Percentiles rank a stretch among this genome's conserved stretches.
phyloP scores from a whole-genome alignment of 83 land plant genomes.

The Larix sibirica region DNA sequence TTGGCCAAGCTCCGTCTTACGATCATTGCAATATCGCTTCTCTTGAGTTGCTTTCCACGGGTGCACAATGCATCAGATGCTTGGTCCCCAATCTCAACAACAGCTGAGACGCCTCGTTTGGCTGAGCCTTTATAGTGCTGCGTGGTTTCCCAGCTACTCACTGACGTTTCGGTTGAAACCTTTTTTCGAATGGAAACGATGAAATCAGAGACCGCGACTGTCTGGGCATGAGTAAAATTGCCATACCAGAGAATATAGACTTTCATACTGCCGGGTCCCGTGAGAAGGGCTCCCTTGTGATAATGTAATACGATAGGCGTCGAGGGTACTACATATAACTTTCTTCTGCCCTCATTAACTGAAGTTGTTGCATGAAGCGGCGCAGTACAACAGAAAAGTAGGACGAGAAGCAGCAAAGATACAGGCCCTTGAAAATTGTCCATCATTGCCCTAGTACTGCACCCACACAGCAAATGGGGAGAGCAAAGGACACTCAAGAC shows the following conservation, averaged over 20 bases:
- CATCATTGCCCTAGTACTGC: too few species aligned
- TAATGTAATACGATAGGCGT: conserved; percentile 37
- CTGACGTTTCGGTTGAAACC: conserved; percentile 19
- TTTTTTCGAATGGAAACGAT: conserved; percentile 31
- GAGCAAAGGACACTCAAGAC: too few species aligned
- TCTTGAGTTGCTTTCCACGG: conserved; percentile 32
- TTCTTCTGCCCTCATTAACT: too few species aligned
- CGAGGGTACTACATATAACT: neutral
- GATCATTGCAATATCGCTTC: neutral
- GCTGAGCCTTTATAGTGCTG: conserved; percentile 18
- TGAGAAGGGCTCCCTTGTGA: conserved; percentile 66
- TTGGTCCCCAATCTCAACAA: conserved; percentile 9
- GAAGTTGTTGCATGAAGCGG: too few species aligned
- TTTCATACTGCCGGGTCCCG: conserved; percentile 29
- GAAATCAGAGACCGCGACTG: conserved; percentile 44
- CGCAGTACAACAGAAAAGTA: too few species aligned
- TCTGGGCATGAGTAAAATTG: conserved; percentile 38
- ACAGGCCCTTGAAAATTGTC: too few species aligned
- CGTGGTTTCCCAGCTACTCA: conserved; percentile 30
- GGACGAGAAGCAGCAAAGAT: too few species aligned
- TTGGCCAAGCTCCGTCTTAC: neutral
- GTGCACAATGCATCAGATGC: conserved; percentile 27
- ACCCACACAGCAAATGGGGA: too few species aligned
- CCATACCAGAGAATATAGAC: conserved; percentile 63
- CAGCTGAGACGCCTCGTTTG: neutral